Conservation (phyloP, 2,329 filamentous ascomycete genomes). For the Neonectria ditissima region DNA sequence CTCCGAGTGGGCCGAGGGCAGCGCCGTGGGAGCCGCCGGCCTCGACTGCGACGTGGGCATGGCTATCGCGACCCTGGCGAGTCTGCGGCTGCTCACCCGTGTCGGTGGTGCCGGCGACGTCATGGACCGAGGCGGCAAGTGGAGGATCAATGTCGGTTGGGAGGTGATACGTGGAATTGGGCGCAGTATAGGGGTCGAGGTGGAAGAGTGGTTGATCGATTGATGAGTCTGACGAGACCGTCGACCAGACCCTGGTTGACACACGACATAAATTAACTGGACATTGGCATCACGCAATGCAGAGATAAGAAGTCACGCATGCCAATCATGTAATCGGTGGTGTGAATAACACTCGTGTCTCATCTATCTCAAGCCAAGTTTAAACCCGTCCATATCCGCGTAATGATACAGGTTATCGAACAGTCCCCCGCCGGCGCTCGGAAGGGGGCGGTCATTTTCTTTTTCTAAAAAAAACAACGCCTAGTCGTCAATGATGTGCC, state of each 20-base stretch:
- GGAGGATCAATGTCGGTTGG: conserved; percentile 84
- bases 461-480: conserved; percentile 11
- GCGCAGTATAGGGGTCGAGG: conserved; percentile 79
- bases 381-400: conserved; percentile 38
- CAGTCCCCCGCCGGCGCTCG: conserved; percentile 7
- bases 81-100: conserved; percentile 75
- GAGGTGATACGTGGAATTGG: conserved; percentile 79
- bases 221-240: conserved; percentile 46
- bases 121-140: conserved; percentile 77
- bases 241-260: neutral
- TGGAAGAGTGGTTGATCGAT: conserved; percentile 81
- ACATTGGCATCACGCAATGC: conserved; percentile 19
- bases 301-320: conserved; percentile 17
- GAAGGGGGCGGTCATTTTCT: conserved; percentile 9
- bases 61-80: conserved; percentile 78
- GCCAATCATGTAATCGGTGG: conserved; percentile 30
- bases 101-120: conserved; percentile 72
- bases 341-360: conserved; percentile 28
- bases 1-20: conserved; percentile 61
- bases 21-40: conserved; percentile 45
- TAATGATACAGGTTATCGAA: conserved; percentile 39
- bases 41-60: conserved; percentile 69
- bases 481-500: conserved; percentile 17
- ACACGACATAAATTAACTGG: neutral
- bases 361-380: conserved; percentile 33